Conservation (phyloP, 495 filamentous ascomycete species). For the Trichoderma orchidacearum region DNA sequence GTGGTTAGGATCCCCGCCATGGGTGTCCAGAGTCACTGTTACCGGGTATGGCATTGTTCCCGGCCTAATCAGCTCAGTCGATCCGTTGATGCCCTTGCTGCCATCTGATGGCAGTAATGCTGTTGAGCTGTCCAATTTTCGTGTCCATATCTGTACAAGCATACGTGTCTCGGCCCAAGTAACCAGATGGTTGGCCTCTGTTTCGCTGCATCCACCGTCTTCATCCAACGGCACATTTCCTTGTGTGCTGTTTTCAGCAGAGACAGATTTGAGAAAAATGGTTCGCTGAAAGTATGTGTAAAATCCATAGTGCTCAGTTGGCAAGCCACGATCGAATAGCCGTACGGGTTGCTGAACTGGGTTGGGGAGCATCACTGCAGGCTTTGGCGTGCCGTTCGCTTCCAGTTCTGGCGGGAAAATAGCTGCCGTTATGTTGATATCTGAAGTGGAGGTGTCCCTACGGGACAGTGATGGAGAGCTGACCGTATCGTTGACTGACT, state of each 20-base stretch:
- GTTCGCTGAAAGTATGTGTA: conserved; percentile 85
- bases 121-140: conserved; percentile 27
- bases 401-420: conserved; percentile 49
- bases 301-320: conserved; percentile 84
- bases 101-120: conserved; percentile 17
- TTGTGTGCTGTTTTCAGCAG: conserved; percentile 20
- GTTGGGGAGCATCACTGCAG: conserved; percentile 54
- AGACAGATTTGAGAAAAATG: conserved; percentile 56
- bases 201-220: conserved; percentile 48
- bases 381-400: conserved; percentile 54
- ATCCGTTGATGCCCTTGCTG: conserved; percentile 2
- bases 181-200: conserved; percentile 52
- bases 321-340: conserved; percentile 68
- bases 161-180: conserved; percentile 78
- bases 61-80: conserved; percentile 21
- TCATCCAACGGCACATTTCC: conserved; percentile 36
- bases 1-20: conserved; percentile 47
- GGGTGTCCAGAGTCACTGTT: conserved; percentile 67
- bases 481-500: conserved; percentile 15
- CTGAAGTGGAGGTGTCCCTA: conserved; percentile 11
- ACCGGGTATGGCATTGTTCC: conserved; percentile 80
- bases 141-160: conserved; percentile 86
- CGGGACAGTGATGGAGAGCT: conserved; percentile 20
- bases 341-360: conserved; percentile 66
- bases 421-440: conserved; percentile 27